A percentile compares a stretch with the other conserved stretches of the same genome.
Evolutionary conservation across 78 protist genomes (phyloP).

Genomic region (Neovahlkampfia damariscottae): DNA sequence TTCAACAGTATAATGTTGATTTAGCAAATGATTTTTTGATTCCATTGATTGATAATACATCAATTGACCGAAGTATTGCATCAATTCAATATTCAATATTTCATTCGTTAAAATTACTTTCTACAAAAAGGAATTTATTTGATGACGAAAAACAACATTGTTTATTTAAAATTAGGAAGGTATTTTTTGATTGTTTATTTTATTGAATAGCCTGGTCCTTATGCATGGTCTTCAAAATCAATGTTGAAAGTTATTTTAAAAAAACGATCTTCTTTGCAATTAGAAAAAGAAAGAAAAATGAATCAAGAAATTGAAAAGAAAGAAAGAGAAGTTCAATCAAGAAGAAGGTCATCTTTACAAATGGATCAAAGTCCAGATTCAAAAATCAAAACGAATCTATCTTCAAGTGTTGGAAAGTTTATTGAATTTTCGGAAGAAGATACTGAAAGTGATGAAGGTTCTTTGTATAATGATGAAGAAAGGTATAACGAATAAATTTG

Average conservation of each 20-base stretch:
- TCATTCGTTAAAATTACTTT: background rate
- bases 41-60: conserved; percentile 30
- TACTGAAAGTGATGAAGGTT: too few relatives aligned
- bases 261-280: background rate
- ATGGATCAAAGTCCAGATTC: too few relatives aligned
- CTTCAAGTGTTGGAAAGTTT: too few relatives aligned
- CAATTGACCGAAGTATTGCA: conserved; percentile 32
- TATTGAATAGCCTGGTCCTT: too few relatives aligned
- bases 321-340: too few relatives aligned
- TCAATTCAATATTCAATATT: background rate
- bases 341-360: too few relatives aligned
- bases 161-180: background rate
- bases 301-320: too few relatives aligned
- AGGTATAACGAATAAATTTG: too few relatives aligned
- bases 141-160: background rate
- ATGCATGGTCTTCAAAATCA: background rate
- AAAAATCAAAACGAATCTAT: too few relatives aligned
- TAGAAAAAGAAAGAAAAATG: too few relatives aligned
- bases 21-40: background rate
- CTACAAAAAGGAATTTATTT: background rate
- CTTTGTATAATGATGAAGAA: too few relatives aligned
- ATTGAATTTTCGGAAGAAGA: too few relatives aligned
- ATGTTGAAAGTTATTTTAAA: background rate
- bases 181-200: background rate
- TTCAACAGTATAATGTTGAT: conserved; percentile 2